Evolutionary conservation across 345 rosid species (phyloP).

Genomic region (Brassica carinata): DNA sequence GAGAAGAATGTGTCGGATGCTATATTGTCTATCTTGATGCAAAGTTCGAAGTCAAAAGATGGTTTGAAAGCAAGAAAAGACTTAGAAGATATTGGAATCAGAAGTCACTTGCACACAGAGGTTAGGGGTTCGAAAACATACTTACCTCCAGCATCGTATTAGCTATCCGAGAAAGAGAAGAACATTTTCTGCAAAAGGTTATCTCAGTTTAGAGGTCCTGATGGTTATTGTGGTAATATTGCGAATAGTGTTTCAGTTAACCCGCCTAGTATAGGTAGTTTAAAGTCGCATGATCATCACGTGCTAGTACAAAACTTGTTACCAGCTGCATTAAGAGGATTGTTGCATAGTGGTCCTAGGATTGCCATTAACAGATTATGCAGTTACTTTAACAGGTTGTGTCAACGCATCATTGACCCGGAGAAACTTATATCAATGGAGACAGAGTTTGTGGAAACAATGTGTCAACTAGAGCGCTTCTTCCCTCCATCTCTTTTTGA

Average conservation of each 20-base stretch:
- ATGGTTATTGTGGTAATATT: neutral
- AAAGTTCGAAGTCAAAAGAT: neutral
- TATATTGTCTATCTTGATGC: neutral
- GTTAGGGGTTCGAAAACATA: neutral
- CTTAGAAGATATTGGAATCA: neutral
- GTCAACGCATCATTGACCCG: neutral
- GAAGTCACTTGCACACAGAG: neutral
- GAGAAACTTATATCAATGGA: neutral
- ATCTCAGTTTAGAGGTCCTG: neutral
- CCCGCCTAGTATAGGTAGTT: neutral
- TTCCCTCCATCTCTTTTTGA: neutral
- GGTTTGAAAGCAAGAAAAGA: neutral
- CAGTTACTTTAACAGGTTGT: neutral
- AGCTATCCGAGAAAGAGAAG: neutral
- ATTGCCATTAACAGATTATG: neutral
- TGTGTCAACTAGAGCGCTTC: neutral
- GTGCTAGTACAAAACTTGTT: neutral
- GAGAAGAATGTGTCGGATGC: neutral
- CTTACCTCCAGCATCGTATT: neutral
- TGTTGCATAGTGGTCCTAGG: neutral
- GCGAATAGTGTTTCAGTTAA: neutral
- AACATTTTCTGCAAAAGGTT: neutral
- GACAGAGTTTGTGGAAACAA: neutral
- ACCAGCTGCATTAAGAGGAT: neutral
- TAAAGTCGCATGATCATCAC: neutral